Conservation (phyloP, 768 basidiomycete genomes). For the Boletus fagicola region DNA sequence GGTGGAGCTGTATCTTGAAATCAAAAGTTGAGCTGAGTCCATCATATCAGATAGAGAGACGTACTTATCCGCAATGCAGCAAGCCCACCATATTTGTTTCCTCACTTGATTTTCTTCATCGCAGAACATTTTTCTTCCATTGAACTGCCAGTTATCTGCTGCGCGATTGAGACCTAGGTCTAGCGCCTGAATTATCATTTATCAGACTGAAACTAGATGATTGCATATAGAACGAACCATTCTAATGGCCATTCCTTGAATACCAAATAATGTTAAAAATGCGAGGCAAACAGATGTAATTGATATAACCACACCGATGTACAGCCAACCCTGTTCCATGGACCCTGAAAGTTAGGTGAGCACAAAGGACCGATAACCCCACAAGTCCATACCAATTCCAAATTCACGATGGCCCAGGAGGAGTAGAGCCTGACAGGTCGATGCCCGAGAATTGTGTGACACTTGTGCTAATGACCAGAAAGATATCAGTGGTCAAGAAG, state of each 20-base stretch:
- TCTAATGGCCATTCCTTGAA: slow-evolving; percentile 65
- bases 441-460: slow-evolving; percentile 64
- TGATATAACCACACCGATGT: slow-evolving; percentile 50
- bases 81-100: slow-evolving; percentile 80
- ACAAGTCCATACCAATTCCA: slow-evolving; percentile 58
- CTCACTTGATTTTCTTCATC: slow-evolving; percentile 66
- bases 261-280: slow-evolving; percentile 1
- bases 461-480: slow-evolving; percentile 46
- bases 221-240: slow-evolving; percentile 47
- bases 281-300: neutral
- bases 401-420: slow-evolving; percentile 82
- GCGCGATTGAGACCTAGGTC: slow-evolving; percentile 82
- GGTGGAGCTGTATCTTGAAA: slow-evolving; percentile 60
- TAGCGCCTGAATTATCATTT: slow-evolving; percentile 50
- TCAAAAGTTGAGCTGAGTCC: slow-evolving; percentile 3
- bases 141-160: slow-evolving; percentile 69
- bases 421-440: slow-evolving; percentile 78
- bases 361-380: neutral
- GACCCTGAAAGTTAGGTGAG: slow-evolving; percentile 36
- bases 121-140: slow-evolving; percentile 60
- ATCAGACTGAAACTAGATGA: slow-evolving; percentile 1
- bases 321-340: slow-evolving; percentile 87
- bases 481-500: neutral
- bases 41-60: slow-evolving; percentile 18
- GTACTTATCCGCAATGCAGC: slow-evolving; percentile 68